Base-by-base conservation (phyloP, 2,329 filamentous ascomycete genomes). In the Fusarium nanum region DNA sequence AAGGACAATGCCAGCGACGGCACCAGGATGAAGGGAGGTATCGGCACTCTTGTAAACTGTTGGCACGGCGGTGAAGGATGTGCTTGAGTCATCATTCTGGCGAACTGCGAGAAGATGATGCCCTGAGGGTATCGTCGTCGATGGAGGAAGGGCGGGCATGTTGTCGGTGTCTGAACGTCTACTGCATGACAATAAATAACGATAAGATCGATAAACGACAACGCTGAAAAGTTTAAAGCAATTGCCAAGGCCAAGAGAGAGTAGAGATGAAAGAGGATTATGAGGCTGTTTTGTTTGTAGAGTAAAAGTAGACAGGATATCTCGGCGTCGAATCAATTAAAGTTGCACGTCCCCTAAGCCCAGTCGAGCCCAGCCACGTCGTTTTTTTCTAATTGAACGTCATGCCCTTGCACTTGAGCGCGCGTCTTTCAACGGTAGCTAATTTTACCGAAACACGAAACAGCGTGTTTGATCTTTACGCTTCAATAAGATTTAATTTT, bases 1-100 rank as follows among this genome's bases (percentile, higher is more conserved):
- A 53, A 85, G 77, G 7, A 83, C 81, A 61, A 84, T 83, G 69
- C 78, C 83, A 12, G 77, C 83, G 16, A 85, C 76, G 52, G 79
- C 77, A 62, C 80, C 83, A 0, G 83, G 86, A 20, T 73, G 75
- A 73, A 77, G 83, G 70, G 74, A 86, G 76, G 67, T 81, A 52
- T 78, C 49, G 23, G 76, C 70, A 22, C 64, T 66, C 65, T 75
- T 77, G 74, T 83, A 83, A 10, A 75, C 71, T 30, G 77, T 71
- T 16, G 81, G 81, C 57, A 82, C 75, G 50, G 79, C 69, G 55
- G 74, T 72, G 48, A 78, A 77, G 27, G 73, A 63, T 18, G 54
- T 53, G 27, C 56, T 65, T 8, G 74, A 68, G 22, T 54, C 53
- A 23, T 61, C 54, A n/a, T 66, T 57, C 47, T 75, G 72, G 34